Base-by-base conservation (phyloP, 139 green algal species). In the Chlorella sp. region DNA sequence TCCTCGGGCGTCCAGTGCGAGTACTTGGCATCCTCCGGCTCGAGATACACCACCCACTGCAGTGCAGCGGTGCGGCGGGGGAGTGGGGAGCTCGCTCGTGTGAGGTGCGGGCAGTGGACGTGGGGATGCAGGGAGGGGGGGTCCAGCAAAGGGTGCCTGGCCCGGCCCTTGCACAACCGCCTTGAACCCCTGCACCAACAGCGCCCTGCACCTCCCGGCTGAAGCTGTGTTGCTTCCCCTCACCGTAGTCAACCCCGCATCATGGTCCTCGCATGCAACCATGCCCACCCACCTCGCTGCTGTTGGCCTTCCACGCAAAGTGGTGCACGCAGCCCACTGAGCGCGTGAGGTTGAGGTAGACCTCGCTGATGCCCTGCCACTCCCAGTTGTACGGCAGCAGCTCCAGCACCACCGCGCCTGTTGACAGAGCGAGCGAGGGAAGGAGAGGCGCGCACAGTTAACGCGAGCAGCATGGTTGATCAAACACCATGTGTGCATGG, bases 321-420 rank as follows among this genome's bases (percentile, higher is more conserved):
- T 98, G 95, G 87, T 96, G 93, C 20, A 97, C 78, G 44, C 67
- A 88, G 76, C 73, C 60, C 58, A 81, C 40, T 8, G 48, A 83
- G 46, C 87, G 85, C 19, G 94, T 97, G 24, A 96, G 88, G 88
- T 96, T 96, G 77, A 82, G 51, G 82, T 97, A 97, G 36, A 96
- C 76, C 73, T 91, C 78, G 68, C 74, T 90, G 48, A 96, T 89
- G 60, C 87, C 89, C 14, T 85, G 84, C 92, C 92, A 96, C 65
- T 98, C 90, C 92, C 94, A 98, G 80, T 97, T 97, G 91, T 95
- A 96, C 0, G 95, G 93, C 89, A 98, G 87, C 84, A 97, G 82
- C 89, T 98, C 95, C 38, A 97, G 70, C 78, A 97, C 90, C n/a
- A 89, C 80, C 8, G 93, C 89, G 26, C 70, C 51, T 60, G 51